Conservation (phyloP, 1,284 basidiomycete species). For the Porphyrellus sp. region DNA sequence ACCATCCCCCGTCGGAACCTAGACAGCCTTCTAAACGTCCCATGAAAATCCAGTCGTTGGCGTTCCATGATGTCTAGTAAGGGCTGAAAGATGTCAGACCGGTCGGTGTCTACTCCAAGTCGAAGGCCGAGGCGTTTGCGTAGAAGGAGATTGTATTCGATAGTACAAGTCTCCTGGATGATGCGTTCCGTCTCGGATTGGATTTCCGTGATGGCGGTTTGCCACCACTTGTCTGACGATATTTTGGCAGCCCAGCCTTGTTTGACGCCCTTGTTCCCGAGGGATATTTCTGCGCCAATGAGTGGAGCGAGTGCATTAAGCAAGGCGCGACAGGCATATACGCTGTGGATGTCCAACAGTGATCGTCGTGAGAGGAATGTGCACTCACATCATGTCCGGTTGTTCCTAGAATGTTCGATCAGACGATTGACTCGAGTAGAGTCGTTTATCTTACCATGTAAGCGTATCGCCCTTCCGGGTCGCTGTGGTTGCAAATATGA, state of each 20-base stretch:
- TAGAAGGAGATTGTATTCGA: constrained; percentile 65
- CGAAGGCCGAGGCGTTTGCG: constrained; percentile 77
- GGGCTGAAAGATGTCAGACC: constrained; percentile 55
- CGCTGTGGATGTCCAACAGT: constrained; percentile 37
- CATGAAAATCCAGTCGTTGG: constrained; percentile 79
- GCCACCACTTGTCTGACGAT: constrained; percentile 59
- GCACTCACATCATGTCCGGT: constrained; percentile 57
- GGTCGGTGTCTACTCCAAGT: constrained; percentile 53
- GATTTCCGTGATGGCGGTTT: constrained; percentile 48
- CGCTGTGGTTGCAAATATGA: constrained; percentile 94
- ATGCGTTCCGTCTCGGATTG: constrained; percentile 59
- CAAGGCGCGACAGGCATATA: constrained; percentile 77
- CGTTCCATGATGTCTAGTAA: constrained; percentile 68
- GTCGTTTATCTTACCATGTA: constrained; percentile 58
- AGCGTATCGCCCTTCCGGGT: constrained; percentile 82
- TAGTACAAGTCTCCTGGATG: constrained; percentile 52
- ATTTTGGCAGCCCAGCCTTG: constrained; percentile 63
- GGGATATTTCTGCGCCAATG: constrained; percentile 72
- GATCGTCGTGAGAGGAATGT: not conserved
- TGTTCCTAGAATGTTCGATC: constrained; percentile 39
- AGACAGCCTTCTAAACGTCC: constrained; percentile 70
- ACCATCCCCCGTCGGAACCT: constrained; percentile 58
- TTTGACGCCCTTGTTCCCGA: constrained; percentile 50
- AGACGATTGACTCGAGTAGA: constrained; percentile 1
- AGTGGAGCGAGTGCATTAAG: constrained; percentile 74